These are phyloP conservation scores for Trifolium subterraneum DNA, from an alignment of 306 rosid species.

Conservation along the genomic window DNA sequence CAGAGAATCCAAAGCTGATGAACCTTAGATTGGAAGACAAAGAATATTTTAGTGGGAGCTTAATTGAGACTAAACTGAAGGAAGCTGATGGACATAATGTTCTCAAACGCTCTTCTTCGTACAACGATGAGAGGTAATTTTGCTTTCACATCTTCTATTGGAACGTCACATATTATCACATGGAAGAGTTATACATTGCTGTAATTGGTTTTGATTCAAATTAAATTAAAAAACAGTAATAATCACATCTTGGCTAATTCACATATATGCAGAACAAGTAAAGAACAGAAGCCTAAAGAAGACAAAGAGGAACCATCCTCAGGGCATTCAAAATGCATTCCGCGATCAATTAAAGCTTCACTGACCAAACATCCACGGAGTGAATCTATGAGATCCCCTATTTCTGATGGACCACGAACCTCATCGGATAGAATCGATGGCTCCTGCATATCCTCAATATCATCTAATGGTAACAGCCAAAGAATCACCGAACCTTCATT, in stretches of 20 bases:
- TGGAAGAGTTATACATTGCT: neutral
- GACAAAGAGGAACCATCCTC: slow-evolving; percentile 71
- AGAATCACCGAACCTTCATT: slow-evolving; percentile 67
- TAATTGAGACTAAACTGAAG: slow-evolving; percentile 81
- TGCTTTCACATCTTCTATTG: neutral
- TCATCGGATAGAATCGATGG: slow-evolving; percentile 71
- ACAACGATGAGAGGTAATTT: slow-evolving; percentile 79
- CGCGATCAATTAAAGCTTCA: slow-evolving; percentile 84
- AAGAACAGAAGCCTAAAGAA: slow-evolving; percentile 62
- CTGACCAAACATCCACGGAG: slow-evolving; percentile 71
- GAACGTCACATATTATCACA: too few relatives aligned
- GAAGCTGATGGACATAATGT: slow-evolving; percentile 56
- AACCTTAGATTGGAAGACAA: slow-evolving; percentile 85
- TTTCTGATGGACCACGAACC: slow-evolving; percentile 74
- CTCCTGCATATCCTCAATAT: slow-evolving; percentile 52
- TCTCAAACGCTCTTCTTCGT: slow-evolving; percentile 93
- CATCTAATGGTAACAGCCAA: slow-evolving; percentile 66
- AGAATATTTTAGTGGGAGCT: slow-evolving; percentile 97
- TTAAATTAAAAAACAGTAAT: slow-evolving; percentile 14
- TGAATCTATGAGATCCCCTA: slow-evolving; percentile 82
- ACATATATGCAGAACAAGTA: slow-evolving; percentile 62
- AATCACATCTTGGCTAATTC: slow-evolving; percentile 23
- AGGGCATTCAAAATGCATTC: slow-evolving; percentile 85
- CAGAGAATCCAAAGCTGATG: slow-evolving; percentile 79
- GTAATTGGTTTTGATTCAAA: slow-evolving; percentile 33